A percentile compares a stretch with the other conserved stretches of the same genome.
Conservation (phyloP, 768 basidiomycete species). For the Lactifluus echinatus region DNA sequence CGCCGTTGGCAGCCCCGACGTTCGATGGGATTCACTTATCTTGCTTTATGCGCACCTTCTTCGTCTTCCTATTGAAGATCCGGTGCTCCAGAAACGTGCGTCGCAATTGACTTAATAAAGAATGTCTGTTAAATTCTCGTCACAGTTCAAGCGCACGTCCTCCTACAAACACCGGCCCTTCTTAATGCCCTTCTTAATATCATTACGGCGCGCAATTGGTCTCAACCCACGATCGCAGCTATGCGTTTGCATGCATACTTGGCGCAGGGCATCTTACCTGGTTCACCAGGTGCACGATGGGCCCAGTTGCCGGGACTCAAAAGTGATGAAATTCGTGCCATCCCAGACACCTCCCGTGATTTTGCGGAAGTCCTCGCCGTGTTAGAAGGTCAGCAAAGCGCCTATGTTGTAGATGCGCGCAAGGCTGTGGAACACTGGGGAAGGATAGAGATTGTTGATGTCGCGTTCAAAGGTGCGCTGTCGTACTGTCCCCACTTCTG, state of each 20-base stretch:
- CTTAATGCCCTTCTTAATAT: conserved; percentile 79
- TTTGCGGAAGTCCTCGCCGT: conserved; percentile 37
- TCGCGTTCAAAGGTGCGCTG: conserved; percentile 71
- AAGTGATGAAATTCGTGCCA: conserved; percentile 36
- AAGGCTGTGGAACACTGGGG: conserved; percentile 67
- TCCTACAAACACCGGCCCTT: conserved; percentile 64
- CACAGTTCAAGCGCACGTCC: conserved; percentile 60
- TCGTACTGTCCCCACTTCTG: background rate
- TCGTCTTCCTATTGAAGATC: conserved; percentile 45
- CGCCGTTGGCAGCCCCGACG: conserved; percentile 28
- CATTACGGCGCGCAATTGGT: conserved; percentile 81
- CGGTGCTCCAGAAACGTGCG: conserved; percentile 54
- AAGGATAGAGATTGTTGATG: conserved; percentile 68
- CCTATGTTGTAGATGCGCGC: conserved; percentile 42
- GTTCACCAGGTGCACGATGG: conserved; percentile 36
- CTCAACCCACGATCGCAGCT: conserved; percentile 62
- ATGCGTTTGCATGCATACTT: conserved; percentile 82
- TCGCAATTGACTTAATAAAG: background rate
- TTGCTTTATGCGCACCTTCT: conserved; percentile 83
- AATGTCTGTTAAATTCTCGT: background rate
- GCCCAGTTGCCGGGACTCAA: conserved; percentile 76
- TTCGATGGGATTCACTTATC: conserved; percentile 49
- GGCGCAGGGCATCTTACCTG: conserved; percentile 71
- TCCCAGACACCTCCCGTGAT: conserved; percentile 34
- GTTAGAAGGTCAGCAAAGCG: conserved; percentile 46